phyloP scores from a whole-genome alignment of 106 monocot species.

The Dendrobium catenatum region DNA sequence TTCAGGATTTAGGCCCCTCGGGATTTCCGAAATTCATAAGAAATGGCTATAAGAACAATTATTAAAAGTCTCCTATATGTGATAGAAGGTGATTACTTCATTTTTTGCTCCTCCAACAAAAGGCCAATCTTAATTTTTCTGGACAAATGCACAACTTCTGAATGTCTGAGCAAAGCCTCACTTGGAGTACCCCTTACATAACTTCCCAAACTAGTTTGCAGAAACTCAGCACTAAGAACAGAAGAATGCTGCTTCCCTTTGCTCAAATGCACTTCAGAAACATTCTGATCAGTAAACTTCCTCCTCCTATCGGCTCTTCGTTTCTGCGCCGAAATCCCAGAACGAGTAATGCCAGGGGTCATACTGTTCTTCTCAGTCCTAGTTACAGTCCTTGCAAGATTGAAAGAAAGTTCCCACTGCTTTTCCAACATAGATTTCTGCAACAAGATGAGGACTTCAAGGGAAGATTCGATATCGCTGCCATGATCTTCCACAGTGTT shows the following conservation, averaged over 20 bases:
- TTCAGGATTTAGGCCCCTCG: too few relatives aligned
- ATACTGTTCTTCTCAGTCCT: conserved; percentile 18
- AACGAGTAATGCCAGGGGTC: conserved; percentile 29
- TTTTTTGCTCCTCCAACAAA: conserved; percentile 39
- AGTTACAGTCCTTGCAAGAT: conserved; percentile 12
- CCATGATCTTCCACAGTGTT: conserved; percentile 20
- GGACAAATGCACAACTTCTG: conserved; percentile 53
- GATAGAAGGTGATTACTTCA: conserved; percentile 24
- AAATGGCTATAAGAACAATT: too few relatives aligned
- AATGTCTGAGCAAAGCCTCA: conserved; percentile 54
- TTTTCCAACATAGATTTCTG: conserved; percentile 97
- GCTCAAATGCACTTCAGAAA: background rate
- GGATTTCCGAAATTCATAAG: too few relatives aligned
- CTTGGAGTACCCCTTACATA: conserved; percentile 48
- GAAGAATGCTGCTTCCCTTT: conserved; percentile 8
- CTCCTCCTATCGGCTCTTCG: conserved; percentile 39
- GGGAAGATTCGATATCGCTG: conserved; percentile 53
- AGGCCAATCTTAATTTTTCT: conserved; percentile 50
- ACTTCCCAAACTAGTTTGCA: conserved; percentile 19
- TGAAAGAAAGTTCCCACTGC: conserved; percentile 79
- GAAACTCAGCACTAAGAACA: conserved; percentile 34
- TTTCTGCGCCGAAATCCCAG: conserved; percentile 70
- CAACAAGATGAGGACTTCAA: conserved; percentile 75
- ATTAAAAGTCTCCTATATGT: background rate
- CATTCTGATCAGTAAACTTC: conserved; percentile 16